Conservation (phyloP, 108 stramenopile genomes). For the Stephanodiscus minutulus region DNA sequence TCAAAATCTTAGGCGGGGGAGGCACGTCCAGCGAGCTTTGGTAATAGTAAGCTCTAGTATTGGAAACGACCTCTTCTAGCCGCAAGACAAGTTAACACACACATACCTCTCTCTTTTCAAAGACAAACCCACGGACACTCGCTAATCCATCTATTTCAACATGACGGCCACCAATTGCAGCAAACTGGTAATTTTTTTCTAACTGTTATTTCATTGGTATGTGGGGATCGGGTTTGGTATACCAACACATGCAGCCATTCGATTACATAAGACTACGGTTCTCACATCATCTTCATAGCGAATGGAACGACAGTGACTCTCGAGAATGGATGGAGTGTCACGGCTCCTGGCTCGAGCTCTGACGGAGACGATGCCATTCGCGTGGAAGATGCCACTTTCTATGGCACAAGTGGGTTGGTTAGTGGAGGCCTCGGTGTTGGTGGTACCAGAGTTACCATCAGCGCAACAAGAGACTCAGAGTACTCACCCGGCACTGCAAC, state of each 20-base stretch:
- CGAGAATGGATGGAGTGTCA: background rate
- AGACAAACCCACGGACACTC: no score
- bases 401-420: conserved; percentile 9
- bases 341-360: conserved; percentile 12
- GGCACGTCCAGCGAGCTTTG: no score
- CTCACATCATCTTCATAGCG: conserved; percentile 13
- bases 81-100: no score
- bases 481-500: conserved; percentile 6
- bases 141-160: background rate
- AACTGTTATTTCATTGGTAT: background rate
- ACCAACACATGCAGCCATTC: conserved; percentile 3
- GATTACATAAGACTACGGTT: conserved; percentile 6
- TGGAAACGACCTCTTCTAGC: no score
- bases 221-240: conserved; percentile 6
- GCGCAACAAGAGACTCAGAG: conserved; percentile 9
- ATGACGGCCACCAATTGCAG: background rate
- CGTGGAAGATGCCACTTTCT: conserved; percentile 20
- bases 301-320: conserved; percentile 18
- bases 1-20: no score
- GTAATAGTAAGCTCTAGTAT: no score
- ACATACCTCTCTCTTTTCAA: no score
- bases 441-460: conserved; percentile 21
- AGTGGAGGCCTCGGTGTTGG: conserved; percentile 14
- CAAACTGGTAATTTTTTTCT: background rate
- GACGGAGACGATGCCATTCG: conserved; percentile 23